Evolutionary conservation across 148 eudicot genomes (phyloP).

Genomic region (Dianthus caryophyllus): DNA sequence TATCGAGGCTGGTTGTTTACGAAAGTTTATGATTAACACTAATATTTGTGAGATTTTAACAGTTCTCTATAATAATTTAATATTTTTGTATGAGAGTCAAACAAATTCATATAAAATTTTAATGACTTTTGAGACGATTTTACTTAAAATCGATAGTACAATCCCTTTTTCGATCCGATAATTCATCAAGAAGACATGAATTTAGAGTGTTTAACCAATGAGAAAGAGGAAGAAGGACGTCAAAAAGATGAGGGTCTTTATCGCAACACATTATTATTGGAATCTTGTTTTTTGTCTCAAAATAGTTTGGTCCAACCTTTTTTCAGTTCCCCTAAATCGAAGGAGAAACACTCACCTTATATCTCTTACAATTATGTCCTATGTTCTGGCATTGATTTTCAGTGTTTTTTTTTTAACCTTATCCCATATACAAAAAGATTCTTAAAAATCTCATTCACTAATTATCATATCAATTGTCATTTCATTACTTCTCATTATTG

Average conservation of each 20-base stretch:
- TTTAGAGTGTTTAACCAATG: too few species aligned
- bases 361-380: constrained; percentile 1
- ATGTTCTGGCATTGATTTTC: constrained; percentile 9
- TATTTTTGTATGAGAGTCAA: too few species aligned
- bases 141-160: too few species aligned
- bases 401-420: constrained; percentile 5
- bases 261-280: background rate
- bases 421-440: background rate
- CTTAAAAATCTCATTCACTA: constrained; percentile 9
- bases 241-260: background rate
- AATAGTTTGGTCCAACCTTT: constrained; percentile 6
- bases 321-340: background rate
- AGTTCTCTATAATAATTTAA: too few species aligned
- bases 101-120: too few species aligned
- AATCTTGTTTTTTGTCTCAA: constrained; percentile 6
- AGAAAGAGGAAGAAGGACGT: too few species aligned
- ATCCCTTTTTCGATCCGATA: too few species aligned
- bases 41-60: too few species aligned
- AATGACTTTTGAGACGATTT: too few species aligned
- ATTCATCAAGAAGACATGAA: too few species aligned
- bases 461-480: constrained; percentile 9
- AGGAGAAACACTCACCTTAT: background rate
- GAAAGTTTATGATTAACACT: too few species aligned
- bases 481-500: background rate
- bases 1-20: too few species aligned